Evolutionary conservation across 2,329 filamentous ascomycete genomes (phyloP), one percentile per base, ranked within the genome.

Genomic region (Torrubiella hemipterigena): DNA sequence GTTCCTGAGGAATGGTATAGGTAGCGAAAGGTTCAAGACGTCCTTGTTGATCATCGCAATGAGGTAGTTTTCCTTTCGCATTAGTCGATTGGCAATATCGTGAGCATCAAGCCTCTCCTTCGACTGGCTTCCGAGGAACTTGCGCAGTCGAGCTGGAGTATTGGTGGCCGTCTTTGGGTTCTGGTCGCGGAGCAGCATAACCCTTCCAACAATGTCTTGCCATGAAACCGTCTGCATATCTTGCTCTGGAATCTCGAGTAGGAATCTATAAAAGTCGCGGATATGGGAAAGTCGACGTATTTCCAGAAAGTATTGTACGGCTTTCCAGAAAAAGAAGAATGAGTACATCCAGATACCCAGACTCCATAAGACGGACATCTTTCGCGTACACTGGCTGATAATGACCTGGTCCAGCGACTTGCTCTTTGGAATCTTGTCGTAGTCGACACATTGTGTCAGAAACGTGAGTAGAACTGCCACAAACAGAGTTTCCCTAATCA

Each of bases 1-100:
- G 26, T 77, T 77, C 23, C 77, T 72, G 3, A 95, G 48, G 40
- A 95, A 87, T 0, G 91, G 91, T 3, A 98, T 56, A 3, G 85
- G 84, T 3, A 95, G 68, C 0, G 82, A 86, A 27, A 96, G 64
- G 49, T 98, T 79, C 25, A 98, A 58, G 22, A 96, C 74, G 38
- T 96, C 91, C 54, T 98, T 96, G 63, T 98, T 98, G 59, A 96
- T 85, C 46, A 98, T 67, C 5, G 91, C 91, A 46, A 98, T 95
- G 39, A 95, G 72, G 46, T 95, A 98, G 48, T 98, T 98, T 40
- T 95, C 89, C 48, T 84, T 81, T 36, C 91, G 79, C 91, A 98
- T 96, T 27, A 98, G 60, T 19, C 91, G 76, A 49, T 96, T 98
- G 6, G 91, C 91, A 51, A 98, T 96, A 48, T 95, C 91, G 46